A percentile compares a stretch with the other conserved stretches of the same genome.
These are phyloP conservation scores for Agrocybe pediades DNA, from an alignment of 768 basidiomycete genomes.

Conservation along the genomic window DNA sequence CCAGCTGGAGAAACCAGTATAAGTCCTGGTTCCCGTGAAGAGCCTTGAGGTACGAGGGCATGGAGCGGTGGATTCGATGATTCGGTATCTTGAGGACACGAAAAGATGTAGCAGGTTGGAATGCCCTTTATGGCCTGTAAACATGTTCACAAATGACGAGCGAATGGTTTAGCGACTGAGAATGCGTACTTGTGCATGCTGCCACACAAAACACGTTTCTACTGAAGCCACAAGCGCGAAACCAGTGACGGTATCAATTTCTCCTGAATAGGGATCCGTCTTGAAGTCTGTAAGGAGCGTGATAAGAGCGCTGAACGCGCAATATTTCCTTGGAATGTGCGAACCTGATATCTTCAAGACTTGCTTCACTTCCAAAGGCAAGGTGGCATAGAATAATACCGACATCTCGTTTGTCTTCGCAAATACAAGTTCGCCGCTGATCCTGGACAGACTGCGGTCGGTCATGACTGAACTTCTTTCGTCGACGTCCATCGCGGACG, in stretches of 20 bases:
- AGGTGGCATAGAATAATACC: conserved; percentile 65
- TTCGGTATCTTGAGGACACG: conserved; percentile 56
- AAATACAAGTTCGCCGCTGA: conserved; percentile 49
- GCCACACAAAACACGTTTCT: conserved; percentile 83
- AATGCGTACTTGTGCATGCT: conserved; percentile 63
- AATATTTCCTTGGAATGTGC: conserved; percentile 17
- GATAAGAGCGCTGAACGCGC: conserved; percentile 5
- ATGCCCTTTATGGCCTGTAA: conserved; percentile 62
- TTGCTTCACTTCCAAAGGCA: conserved; percentile 77
- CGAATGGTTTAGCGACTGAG: neutral
- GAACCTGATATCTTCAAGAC: conserved; percentile 68
- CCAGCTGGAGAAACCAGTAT: conserved; percentile 76
- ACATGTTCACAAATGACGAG: conserved; percentile 1
- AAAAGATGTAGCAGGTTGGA: conserved; percentile 83
- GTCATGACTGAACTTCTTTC: conserved; percentile 42
- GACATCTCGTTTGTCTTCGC: conserved; percentile 75
- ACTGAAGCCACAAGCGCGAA: conserved; percentile 73
- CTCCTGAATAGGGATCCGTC: conserved; percentile 66
- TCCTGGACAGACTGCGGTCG: conserved; percentile 35
- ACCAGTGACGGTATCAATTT: conserved; percentile 70
- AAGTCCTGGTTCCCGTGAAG: conserved; percentile 82
- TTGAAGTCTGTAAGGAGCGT: conserved; percentile 57
- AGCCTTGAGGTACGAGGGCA: conserved; percentile 67
- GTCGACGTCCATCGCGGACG: conserved; percentile 71
- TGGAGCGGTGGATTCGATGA: conserved; percentile 48